phyloP scores from a whole-genome alignment of 2,329 filamentous ascomycete species.

The Fusarium staphyleae region DNA sequence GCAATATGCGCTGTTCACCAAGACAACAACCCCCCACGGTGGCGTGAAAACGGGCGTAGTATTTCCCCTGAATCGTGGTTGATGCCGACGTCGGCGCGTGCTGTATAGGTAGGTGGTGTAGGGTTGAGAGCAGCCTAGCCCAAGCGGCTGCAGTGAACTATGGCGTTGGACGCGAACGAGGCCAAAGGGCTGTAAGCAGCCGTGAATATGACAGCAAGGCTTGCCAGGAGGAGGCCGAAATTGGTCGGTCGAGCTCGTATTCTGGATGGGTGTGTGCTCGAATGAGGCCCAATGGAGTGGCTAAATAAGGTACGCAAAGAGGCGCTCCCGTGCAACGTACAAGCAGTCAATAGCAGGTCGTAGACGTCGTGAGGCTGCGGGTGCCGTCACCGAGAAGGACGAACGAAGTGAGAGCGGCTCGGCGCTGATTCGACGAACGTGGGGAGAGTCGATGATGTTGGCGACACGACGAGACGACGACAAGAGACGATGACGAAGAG shows the following conservation, averaged over 20 bases:
- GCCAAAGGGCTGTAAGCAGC: constrained; percentile 35
- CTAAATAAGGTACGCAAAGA: constrained; percentile 35
- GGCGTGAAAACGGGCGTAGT: constrained; percentile 30
- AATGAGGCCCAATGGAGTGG: constrained; percentile 38
- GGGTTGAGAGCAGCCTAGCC: constrained; percentile 14
- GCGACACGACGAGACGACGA: constrained; percentile 24
- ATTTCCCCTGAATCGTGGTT: constrained; percentile 24
- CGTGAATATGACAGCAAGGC: constrained; percentile 37
- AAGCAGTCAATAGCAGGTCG: constrained; percentile 35
- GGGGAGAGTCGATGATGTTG: constrained; percentile 28
- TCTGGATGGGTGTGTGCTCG: constrained; percentile 29
- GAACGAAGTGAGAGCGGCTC: constrained; percentile 22
- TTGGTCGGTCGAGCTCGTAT: constrained; percentile 46
- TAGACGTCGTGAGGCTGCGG: constrained; percentile 29
- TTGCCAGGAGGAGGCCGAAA: constrained; percentile 32
- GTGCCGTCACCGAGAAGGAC: constrained; percentile 28
- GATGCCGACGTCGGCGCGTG: constrained; percentile 21
- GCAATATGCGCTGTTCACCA: constrained; percentile 25
- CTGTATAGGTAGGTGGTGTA: constrained; percentile 21
- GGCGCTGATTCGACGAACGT: constrained; percentile 29
- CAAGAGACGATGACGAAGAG: constrained; percentile 13
- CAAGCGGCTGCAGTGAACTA: constrained; percentile 32
- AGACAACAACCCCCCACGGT: constrained; percentile 33
- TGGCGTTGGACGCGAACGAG: constrained; percentile 35
- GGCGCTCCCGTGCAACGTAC: constrained; percentile 38